Evolutionary conservation across 768 basidiomycete species (phyloP), one percentile per base, ranked within the genome.

Genomic region (Tubosaeta brunneosetosa): DNA sequence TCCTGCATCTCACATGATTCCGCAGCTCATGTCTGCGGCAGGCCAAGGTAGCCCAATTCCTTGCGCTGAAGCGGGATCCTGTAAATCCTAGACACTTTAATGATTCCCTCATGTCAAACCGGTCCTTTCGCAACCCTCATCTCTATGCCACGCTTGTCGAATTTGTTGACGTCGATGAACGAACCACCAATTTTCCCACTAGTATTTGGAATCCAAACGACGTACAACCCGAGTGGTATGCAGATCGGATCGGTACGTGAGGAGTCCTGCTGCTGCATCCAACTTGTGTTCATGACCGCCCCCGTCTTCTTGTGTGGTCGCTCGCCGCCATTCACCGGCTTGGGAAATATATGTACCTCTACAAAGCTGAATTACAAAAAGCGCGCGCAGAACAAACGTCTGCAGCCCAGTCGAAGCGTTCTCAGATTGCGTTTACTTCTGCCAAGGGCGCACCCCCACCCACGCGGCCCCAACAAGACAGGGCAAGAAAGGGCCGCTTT

Each of bases 71-170:
- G 66, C 70, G 74, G 27, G 78, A 85, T 61, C 64, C 80, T 10
- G 54, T 55, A 2, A 78, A 80, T 60, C 86, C 88, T 1, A 84
- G 85, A 59, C 94, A 97, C 68, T 97, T 97, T 74, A 99, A 98
- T 67, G 93, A 97, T 68, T 91, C 91, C 2, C 79, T 99, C 38
- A 91, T 97, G 85, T 82, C 85, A 8, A 91, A 89, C 59, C 85
- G 91, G 41, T 85, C 92, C 4, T 99, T 98, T 71, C 84, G 93
- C 26, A 99, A 99, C 63, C 95, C 95, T 0, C 91, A 97, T 63
- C 81, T 98, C n/a, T 97, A 95, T 69, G 77, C 90, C 12, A 93
- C 93, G 61, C 82, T 99, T 2, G 94, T 99, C 56, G 91, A 97
- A 64, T 97, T 94, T 65, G 85, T 97, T 14, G 87, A 88, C 52